These are phyloP conservation scores for Pseudogymnoascus sp. DNA, from an alignment of 2,329 filamentous ascomycete species.

Conservation along the genomic window DNA sequence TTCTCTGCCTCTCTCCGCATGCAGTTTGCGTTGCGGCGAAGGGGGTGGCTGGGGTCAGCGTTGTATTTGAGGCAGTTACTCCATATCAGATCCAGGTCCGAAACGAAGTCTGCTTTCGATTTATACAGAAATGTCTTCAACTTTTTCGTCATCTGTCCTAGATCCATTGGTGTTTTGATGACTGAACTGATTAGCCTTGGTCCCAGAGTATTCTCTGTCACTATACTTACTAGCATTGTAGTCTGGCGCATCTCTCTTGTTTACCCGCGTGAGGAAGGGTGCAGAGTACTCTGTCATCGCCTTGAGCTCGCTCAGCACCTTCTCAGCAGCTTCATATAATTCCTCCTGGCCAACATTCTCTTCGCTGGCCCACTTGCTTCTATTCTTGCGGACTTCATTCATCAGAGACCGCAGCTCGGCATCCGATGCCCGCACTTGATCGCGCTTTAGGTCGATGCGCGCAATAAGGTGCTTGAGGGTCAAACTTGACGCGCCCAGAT, in stretches of 20 bases:
- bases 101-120: slow-evolving; percentile 89
- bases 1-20: slow-evolving; percentile 99
- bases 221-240: slow-evolving; percentile 72
- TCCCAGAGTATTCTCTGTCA: slow-evolving; percentile 1
- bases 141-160: slow-evolving; percentile 97
- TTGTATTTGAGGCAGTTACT: slow-evolving; percentile 96
- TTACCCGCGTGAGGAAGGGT: slow-evolving; percentile 89
- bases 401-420: slow-evolving; percentile 85
- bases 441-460: slow-evolving; percentile 85
- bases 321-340: slow-evolving; percentile 91
- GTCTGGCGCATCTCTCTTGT: slow-evolving; percentile 93
- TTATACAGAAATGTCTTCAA: slow-evolving; percentile 72
- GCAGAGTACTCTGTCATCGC: slow-evolving; percentile 95
- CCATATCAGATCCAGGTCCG: slow-evolving; percentile 93
- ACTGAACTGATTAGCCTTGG: slow-evolving; percentile 37
- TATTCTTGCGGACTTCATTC: slow-evolving; percentile 94
- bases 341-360: slow-evolving; percentile 97
- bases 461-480: slow-evolving; percentile 96
- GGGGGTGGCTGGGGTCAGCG: slow-evolving; percentile 74
- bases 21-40: slow-evolving; percentile 86
- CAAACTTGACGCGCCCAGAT: slow-evolving; percentile 89
- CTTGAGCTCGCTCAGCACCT: slow-evolving; percentile 93
- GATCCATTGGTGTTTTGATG: slow-evolving; percentile 96
- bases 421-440: slow-evolving; percentile 84
- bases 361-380: slow-evolving; percentile 98